These are phyloP conservation scores for Coniosporium tulheliwenetii DNA, from an alignment of 2,329 filamentous ascomycete species.

Conservation along the genomic window DNA sequence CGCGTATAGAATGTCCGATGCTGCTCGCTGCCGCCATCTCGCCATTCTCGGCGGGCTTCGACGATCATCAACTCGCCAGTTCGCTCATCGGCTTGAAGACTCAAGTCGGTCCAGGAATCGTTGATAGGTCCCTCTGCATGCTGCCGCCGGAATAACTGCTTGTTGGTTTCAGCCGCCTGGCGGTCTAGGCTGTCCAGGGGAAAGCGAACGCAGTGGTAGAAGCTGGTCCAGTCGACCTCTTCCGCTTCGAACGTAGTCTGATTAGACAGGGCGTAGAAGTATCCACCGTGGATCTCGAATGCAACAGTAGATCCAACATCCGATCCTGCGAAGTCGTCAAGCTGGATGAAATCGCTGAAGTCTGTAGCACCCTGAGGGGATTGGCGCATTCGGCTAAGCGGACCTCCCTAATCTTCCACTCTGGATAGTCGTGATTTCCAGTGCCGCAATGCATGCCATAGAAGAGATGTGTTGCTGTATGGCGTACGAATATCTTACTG, in stretches of 20 bases:
- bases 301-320: slow-evolving; percentile 54
- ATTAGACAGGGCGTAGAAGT: slow-evolving; percentile 58
- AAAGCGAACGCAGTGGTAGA: slow-evolving; percentile 52
- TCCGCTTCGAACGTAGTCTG: slow-evolving; percentile 45
- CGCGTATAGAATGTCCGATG: slow-evolving; percentile 51
- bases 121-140: slow-evolving; percentile 58
- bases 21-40: slow-evolving; percentile 37
- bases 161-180: slow-evolving; percentile 26
- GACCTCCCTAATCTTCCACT: slow-evolving; percentile 39
- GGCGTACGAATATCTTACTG: slow-evolving; percentile 50
- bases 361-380: slow-evolving; percentile 16
- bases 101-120: slow-evolving; percentile 56
- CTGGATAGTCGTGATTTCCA: slow-evolving; percentile 37
- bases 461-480: slow-evolving; percentile 44
- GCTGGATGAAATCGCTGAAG: slow-evolving; percentile 12
- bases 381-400: no score
- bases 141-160: slow-evolving; percentile 46
- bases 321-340: slow-evolving; percentile 44
- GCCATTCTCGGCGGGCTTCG: slow-evolving; percentile 57
- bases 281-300: slow-evolving; percentile 51
- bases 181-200: slow-evolving; percentile 33
- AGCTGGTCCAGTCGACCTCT: slow-evolving; percentile 51
- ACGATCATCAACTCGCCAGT: slow-evolving; percentile 45
- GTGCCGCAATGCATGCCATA: slow-evolving; percentile 47
- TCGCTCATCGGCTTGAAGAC: slow-evolving; percentile 42